Conservation (phyloP, 805 yeast species). For the Candida tallmaniae region DNA sequence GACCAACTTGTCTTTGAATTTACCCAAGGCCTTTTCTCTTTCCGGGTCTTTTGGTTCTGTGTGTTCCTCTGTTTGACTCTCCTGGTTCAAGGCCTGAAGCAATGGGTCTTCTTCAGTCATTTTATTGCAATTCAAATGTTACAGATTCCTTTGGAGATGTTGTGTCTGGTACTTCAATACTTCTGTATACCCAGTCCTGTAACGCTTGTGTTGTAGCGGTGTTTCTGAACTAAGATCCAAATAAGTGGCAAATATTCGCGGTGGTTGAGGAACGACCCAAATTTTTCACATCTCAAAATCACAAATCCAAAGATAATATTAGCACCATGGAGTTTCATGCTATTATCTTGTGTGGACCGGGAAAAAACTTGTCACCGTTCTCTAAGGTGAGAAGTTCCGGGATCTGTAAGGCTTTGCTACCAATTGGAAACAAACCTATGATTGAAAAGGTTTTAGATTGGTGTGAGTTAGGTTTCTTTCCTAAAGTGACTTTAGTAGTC, state of each 20-base stretch:
- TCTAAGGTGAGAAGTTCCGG: conserved; percentile 60
- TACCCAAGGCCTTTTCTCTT: conserved; percentile 70
- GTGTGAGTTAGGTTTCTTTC: conserved; percentile 86
- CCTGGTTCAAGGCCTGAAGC: conserved; percentile 14
- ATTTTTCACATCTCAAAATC: too few relatives aligned
- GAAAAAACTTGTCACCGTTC: conserved; percentile 68
- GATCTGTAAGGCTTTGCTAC: conserved; percentile 77
- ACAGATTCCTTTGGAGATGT: too few relatives aligned
- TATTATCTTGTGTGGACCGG: conserved; percentile 83
- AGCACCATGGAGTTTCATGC: conserved; percentile 99
- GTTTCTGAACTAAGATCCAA: too few relatives aligned
- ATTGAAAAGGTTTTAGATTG: conserved; percentile 82
- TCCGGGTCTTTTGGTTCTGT: conserved; percentile 42
- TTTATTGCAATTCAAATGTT: too few relatives aligned
- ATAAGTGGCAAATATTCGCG: too few relatives aligned
- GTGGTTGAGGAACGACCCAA: too few relatives aligned
- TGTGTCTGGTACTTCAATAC: too few relatives aligned
- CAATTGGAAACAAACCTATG: conserved; percentile 88
- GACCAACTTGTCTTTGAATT: conserved; percentile 77
- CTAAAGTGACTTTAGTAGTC: conserved; percentile 60
- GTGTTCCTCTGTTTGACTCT: conserved; percentile 26
- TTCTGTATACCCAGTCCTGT: too few relatives aligned
- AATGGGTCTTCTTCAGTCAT: conserved; percentile 17
- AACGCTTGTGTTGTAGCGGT: too few relatives aligned
- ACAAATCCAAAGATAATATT: too few relatives aligned